phyloP scores from a whole-genome alignment of 2,329 filamentous ascomycete species.

The Xenoacremonium recifei region DNA sequence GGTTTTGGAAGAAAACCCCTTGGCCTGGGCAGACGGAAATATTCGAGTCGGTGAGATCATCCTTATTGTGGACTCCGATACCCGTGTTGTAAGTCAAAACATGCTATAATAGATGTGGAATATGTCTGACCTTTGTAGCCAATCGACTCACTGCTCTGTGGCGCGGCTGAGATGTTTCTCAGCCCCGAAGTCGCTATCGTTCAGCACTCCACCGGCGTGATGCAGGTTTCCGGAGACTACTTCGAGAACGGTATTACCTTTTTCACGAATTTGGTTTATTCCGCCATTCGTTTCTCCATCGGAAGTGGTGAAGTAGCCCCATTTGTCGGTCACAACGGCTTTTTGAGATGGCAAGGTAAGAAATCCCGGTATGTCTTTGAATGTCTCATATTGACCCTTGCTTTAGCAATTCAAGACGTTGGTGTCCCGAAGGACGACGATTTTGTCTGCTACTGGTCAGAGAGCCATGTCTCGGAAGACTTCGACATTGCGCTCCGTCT shows the following conservation, averaged over 20 bases:
- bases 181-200: slow-evolving; percentile 69
- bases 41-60: slow-evolving; percentile 58
- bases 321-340: slow-evolving; percentile 77
- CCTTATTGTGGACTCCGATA: slow-evolving; percentile 66
- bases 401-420: slow-evolving; percentile 25
- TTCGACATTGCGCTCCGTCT: slow-evolving; percentile 74
- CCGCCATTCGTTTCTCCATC: slow-evolving; percentile 68
- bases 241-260: slow-evolving; percentile 75
- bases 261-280: slow-evolving; percentile 78
- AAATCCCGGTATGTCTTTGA: too few species aligned
- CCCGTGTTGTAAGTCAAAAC: slow-evolving; percentile 54
- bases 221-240: slow-evolving; percentile 70
- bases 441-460: slow-evolving; percentile 65
- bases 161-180: slow-evolving; percentile 71
- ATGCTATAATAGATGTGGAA: too few species aligned
- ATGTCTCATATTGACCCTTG: too few species aligned
- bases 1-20: slow-evolving; percentile 45
- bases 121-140: too few species aligned
- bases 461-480: slow-evolving; percentile 73
- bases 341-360: slow-evolving; percentile 68
- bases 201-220: slow-evolving; percentile 72
- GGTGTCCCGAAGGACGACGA: slow-evolving; percentile 6
- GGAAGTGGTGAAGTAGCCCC: slow-evolving; percentile 70
- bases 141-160: slow-evolving; percentile 64
- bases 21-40: slow-evolving; percentile 57